Evolutionary conservation across 352 stramenopile genomes (phyloP).

Genomic region (Globisporangium irregulare): DNA sequence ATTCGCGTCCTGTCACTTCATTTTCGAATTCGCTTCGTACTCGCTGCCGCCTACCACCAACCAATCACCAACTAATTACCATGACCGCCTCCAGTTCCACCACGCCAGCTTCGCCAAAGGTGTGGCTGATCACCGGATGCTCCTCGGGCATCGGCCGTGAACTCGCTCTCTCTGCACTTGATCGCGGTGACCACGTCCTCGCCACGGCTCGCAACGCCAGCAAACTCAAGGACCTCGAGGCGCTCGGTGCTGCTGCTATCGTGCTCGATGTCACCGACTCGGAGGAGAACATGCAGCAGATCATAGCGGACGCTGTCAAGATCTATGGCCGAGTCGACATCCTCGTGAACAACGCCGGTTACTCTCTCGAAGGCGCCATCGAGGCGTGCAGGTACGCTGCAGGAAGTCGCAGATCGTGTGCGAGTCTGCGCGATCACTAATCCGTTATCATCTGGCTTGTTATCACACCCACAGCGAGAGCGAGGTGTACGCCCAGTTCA

Average conservation of each 20-base stretch:
- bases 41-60: not conserved
- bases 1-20: not conserved
- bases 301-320: not conserved
- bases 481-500: conserved; percentile 33
- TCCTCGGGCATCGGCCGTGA: not conserved
- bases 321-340: conserved; percentile 35
- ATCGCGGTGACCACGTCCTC: not conserved
- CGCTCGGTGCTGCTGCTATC: not conserved
- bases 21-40: not conserved
- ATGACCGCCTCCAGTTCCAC: not conserved
- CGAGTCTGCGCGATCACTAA: not conserved
- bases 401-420: not conserved
- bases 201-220: not conserved
- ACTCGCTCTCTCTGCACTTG: not conserved
- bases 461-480: conserved; percentile 2
- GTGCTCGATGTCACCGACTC: not conserved
- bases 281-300: not conserved
- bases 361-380: not conserved
- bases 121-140: not conserved
- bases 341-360: conserved; percentile 57
- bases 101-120: not conserved
- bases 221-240: not conserved
- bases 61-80: not conserved
- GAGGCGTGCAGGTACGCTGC: not conserved
- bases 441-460: not conserved